Base-by-base conservation (phyloP, 495 filamentous ascomycete genomes). In the Saxophila tyrrhenica region DNA sequence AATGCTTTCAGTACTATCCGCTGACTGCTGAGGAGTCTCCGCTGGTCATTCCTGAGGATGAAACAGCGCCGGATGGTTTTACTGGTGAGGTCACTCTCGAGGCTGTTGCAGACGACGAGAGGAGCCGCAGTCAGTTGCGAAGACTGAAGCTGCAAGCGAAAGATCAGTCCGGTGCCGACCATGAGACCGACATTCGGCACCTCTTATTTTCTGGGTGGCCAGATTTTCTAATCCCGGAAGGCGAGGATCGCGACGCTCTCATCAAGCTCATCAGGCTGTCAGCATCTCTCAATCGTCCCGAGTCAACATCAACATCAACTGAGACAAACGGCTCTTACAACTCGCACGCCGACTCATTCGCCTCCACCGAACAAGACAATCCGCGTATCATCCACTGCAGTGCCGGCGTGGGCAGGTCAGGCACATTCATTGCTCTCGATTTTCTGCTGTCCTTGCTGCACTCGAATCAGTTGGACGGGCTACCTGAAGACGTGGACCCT, bases 351-450 rank as follows among this genome's bases (percentile, higher is more conserved):
- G 29, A 5, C 7, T 35, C 29, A 35, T 35, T 35, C 29, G 42
- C 56, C 23, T 7, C 39, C 22, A 13, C 39, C 13, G n/a, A 59
- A 8, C 50, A 58, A 35, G 2, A 22, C 22, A 47, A 39, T 39
- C 48, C 35, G 44, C 39, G 91, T 38, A 81, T 97, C 51, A 80
- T 97, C 19, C 92, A 97, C 66, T 96, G 90, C 70, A 89, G 85
- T 60, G 92, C 92, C 21, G 92, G 92, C 38, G 94, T 99, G 11
- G 92, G 92, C 21, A 82, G 92, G 49, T 90, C 85, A 17, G 92
- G 92, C 48, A 97, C 92, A 0, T 99, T 97, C 64, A 92, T 99
- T 58, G 85, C 89, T 2, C 79, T 99, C 9, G 94, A 96, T 68
- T 85, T 91, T 63, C 77, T 99, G 45, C 77, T 95, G 42, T 75